Base-by-base conservation (phyloP, 2,329 filamentous ascomycete species). In the Aschersonia sp. region DNA sequence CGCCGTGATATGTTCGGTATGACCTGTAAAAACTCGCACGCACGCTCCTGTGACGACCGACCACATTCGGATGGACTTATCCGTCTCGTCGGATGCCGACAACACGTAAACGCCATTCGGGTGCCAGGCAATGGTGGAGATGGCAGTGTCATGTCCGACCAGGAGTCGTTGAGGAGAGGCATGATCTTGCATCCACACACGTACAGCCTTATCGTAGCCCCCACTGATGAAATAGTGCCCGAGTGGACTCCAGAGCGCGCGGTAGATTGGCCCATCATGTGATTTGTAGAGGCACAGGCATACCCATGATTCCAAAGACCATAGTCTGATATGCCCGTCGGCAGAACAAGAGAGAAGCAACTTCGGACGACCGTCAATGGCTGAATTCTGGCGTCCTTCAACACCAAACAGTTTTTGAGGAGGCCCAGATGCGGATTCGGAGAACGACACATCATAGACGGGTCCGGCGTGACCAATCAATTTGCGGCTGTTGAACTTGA, bases 41-140 rank as follows among this genome's bases (percentile, higher is more conserved):
- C 89, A 88, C 52, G 83, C 82, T 31, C 92, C 92, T 6, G 84
- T 91, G 9, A 80, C 77, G n/a, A 96, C 78, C 7, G 89, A 83
- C 92, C 92, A 98, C 91, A 98, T 97, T 31, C 92, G 83, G 35
- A 97, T 86, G 0, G 89, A 92, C 64, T 91, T 91, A 65, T 98
- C 80, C 5, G 73, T 77, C 59, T 82, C 89, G 54, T 85, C 85
- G 9, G 88, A 94, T 3, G 85, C 89, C 0, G 92, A 96, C 65
- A 98, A 96, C 43, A 96, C 72, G 57, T 97, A 98, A 5, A 85
- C 80, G 20, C 87, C 88, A 61, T 98, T 98, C 0, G 91, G 88
- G 58, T 98, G 92, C 81, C 92, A 98, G 10, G 85, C 75, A n/a
- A 96, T 74, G 43, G 82, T 81, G 46, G 94, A 94, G n/a, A 96